Conservation (phyloP, 2,329 filamentous ascomycete genomes). For the Hypoxylon sp. region DNA sequence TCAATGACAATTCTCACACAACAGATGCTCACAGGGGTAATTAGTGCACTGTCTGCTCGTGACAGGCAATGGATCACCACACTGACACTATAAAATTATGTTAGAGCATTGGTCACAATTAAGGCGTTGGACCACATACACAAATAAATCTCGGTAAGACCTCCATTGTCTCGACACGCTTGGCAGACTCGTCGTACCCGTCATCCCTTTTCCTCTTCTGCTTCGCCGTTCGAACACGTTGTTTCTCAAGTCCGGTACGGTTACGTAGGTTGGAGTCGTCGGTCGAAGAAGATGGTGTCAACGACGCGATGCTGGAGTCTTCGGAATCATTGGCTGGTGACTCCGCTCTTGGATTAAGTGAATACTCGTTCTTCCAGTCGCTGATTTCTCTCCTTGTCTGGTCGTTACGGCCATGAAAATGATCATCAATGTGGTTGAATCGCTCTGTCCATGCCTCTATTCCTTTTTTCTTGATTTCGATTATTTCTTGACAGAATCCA, state of each 20-base stretch:
- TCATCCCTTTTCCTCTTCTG: constrained; percentile 50
- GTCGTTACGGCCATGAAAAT: constrained; percentile 70
- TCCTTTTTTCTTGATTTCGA: constrained; percentile 66
- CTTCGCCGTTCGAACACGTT: constrained; percentile 20
- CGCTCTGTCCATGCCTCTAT: constrained; percentile 70
- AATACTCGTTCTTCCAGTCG: constrained; percentile 68
- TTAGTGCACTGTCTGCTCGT: constrained; percentile 41
- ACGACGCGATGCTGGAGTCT: constrained; percentile 34
- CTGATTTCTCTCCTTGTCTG: constrained; percentile 61
- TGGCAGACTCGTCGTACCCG: constrained; percentile 23
- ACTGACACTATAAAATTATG: constrained; percentile 45
- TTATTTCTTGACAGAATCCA: constrained; percentile 78
- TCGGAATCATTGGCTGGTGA: constrained; percentile 40
- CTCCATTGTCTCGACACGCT: constrained; percentile 35
- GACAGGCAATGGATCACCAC: constrained; percentile 38
- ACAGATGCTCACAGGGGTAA: constrained; percentile 43
- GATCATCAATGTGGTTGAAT: constrained; percentile 81
- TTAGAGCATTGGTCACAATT: constrained; percentile 27
- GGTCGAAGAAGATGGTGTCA: constrained; percentile 36
- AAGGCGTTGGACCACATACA: constrained; percentile 34
- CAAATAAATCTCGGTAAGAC: constrained; percentile 27
- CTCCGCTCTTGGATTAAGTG: constrained; percentile 40
- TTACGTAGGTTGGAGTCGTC: not conserved
- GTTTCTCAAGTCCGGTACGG: constrained; percentile 11
- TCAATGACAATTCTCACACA: constrained; percentile 42